Percentiles rank a stretch among this genome's conserved stretches.
These are phyloP conservation scores for Lagenidium giganteum DNA, from an alignment of 352 stramenopile species.

Conservation along the genomic window DNA sequence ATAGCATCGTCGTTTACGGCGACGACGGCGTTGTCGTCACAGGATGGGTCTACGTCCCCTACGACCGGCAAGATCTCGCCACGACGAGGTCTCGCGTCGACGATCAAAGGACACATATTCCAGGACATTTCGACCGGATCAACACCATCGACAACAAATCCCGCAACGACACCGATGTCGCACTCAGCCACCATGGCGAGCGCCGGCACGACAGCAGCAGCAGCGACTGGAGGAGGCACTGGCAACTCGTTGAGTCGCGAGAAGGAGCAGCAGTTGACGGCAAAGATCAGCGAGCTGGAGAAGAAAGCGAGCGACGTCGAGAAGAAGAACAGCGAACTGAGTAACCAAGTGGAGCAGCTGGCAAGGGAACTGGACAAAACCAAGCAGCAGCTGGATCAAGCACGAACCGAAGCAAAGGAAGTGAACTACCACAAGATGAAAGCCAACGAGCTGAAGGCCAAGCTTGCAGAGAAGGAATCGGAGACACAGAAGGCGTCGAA, in stretches of 20 bases:
- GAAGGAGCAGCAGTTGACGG: background rate
- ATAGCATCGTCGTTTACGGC: too few species aligned
- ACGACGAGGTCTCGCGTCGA: constrained; percentile 9
- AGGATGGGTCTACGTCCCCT: background rate
- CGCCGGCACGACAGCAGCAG: constrained; percentile 3
- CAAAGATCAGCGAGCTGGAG: constrained; percentile 18
- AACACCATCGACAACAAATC: too few species aligned
- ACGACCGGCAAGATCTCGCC: constrained; percentile 7
- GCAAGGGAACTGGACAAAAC: constrained; percentile 9
- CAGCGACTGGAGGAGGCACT: background rate
- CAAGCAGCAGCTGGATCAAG: constrained; percentile 20
- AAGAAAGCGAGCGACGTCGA: too few species aligned
- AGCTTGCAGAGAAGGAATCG: constrained; percentile 27
- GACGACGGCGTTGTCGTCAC: background rate
- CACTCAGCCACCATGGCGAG: too few species aligned
- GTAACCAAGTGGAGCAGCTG: constrained; percentile 16
- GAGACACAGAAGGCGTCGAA: constrained; percentile 7
- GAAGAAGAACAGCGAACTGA: constrained; percentile 22
- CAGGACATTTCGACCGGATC: too few species aligned
- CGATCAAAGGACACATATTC: constrained; percentile 23
- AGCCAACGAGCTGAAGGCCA: constrained; percentile 34
- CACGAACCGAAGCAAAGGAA: constrained; percentile 41
- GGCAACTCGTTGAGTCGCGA: too few species aligned
- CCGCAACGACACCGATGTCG: too few species aligned
- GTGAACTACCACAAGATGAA: constrained; percentile 58